Conservation (phyloP, 768 basidiomycete genomes). For the Pleurotus salmoneostramineus region DNA sequence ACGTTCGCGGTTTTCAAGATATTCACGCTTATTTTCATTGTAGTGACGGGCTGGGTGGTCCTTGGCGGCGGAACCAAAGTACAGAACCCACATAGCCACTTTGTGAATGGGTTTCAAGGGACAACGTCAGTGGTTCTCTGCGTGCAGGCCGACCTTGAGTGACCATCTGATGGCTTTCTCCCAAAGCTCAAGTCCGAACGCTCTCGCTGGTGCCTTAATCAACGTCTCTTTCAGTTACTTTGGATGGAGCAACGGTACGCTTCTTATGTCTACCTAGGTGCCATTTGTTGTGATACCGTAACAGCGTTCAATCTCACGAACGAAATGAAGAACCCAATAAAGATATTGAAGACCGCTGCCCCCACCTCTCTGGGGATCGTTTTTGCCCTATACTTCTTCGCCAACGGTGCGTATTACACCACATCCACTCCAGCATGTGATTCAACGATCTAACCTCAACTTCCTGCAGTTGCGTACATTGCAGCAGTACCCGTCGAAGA, state of each 20-base stretch:
- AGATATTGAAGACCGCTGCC: conserved; percentile 40
- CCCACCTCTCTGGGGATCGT: conserved; percentile 40
- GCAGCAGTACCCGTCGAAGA: conserved; percentile 36
- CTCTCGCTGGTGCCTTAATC: conserved; percentile 25
- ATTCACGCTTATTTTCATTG: conserved; percentile 42
- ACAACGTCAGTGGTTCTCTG: conserved; percentile 34
- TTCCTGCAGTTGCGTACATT: background rate
- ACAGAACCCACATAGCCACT: conserved; percentile 54
- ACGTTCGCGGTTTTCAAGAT: conserved; percentile 44
- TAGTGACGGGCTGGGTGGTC: conserved; percentile 57
- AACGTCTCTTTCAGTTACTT: conserved; percentile 34
- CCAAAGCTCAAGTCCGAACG: background rate
- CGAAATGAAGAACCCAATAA: conserved; percentile 29
- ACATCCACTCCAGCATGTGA: background rate
- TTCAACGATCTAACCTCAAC: no score
- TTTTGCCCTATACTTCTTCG: conserved; percentile 42
- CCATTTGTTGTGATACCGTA: background rate
- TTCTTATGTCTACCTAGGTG: background rate
- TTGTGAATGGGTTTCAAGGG: conserved; percentile 52
- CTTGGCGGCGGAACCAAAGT: conserved; percentile 54
- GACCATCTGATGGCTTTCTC: background rate
- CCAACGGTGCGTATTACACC: conserved; percentile 22
- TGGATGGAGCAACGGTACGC: conserved; percentile 30
- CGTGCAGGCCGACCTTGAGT: conserved; percentile 28
- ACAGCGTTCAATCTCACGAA: background rate